Percentiles rank a stretch among this genome's conserved stretches.
Conservation (phyloP, 176 grass and related monocot species). For the Typha latifolia region DNA sequence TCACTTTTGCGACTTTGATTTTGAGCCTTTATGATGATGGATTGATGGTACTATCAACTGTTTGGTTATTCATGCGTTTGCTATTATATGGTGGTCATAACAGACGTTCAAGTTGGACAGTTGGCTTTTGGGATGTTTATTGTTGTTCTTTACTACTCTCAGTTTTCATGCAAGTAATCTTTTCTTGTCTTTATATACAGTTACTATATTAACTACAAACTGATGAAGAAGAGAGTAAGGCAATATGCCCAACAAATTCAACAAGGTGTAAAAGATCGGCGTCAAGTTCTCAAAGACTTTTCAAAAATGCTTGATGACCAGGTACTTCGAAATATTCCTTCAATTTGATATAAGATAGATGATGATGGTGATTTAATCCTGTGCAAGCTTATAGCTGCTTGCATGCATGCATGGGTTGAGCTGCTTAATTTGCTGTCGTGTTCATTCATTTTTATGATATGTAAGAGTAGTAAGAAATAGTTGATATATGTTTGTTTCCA, state of each 20-base stretch:
- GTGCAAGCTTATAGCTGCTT: neutral
- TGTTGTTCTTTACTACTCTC: neutral
- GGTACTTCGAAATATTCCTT: constrained; percentile 34
- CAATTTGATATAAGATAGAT: neutral
- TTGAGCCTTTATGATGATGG: constrained; percentile 6
- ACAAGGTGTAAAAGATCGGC: constrained; percentile 71
- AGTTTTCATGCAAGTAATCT: constrained; percentile 6
- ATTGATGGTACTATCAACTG: neutral
- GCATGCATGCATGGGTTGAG: neutral
- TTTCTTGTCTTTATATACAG: constrained; percentile 30
- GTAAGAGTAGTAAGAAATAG: neutral
- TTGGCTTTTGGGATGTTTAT: too few relatives aligned
- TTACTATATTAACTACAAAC: constrained; percentile 98
- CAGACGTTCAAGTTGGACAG: too few relatives aligned
- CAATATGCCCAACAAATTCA: constrained; percentile 70
- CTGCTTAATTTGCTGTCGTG: neutral
- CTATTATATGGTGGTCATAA: too few relatives aligned
- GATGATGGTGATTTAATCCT: neutral
- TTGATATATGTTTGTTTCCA: too few relatives aligned
- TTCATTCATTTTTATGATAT: neutral
- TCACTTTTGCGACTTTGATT: too few relatives aligned
- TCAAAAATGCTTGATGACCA: constrained; percentile 97
- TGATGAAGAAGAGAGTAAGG: constrained; percentile 98
- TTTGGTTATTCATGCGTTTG: neutral
- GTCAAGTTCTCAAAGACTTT: constrained; percentile 80